Percentiles rank a stretch among this genome's conserved stretches.
These are phyloP conservation scores for Tylopilus felleus DNA, from an alignment of 768 basidiomycete genomes.

Conservation along the genomic window DNA sequence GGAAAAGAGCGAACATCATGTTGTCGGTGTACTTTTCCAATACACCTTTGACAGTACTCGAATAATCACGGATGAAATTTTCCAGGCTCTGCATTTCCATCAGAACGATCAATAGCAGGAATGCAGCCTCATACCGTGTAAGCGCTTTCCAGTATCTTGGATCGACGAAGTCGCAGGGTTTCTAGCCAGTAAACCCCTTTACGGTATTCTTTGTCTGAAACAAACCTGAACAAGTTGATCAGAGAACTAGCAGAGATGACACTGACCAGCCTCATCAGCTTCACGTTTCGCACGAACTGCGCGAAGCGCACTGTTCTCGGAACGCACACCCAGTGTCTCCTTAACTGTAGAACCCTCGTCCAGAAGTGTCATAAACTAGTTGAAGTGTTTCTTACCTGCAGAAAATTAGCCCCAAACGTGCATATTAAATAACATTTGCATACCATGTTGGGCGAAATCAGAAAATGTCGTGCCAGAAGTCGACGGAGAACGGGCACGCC, in stretches of 20 bases:
- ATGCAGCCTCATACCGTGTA: constrained; percentile 53
- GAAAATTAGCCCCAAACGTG: not conserved
- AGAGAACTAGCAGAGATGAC: not conserved
- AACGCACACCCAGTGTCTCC: constrained; percentile 53
- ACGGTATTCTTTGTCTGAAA: constrained; percentile 82
- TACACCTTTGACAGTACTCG: constrained; percentile 56
- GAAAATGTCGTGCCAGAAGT: constrained; percentile 78
- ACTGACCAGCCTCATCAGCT: constrained; percentile 82
- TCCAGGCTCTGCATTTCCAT: constrained; percentile 63
- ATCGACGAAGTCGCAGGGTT: constrained; percentile 75
- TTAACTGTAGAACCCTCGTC: constrained; percentile 71
- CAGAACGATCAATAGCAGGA: constrained; percentile 3
- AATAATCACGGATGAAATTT: constrained; percentile 71
- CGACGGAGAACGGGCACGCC: constrained; percentile 75
- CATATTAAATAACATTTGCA: not conserved
- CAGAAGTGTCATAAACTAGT: constrained; percentile 80
- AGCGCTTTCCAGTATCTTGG: constrained; percentile 79
- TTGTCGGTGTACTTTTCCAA: constrained; percentile 79
- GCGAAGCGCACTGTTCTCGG: constrained; percentile 64
- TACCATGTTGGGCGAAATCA: constrained; percentile 83
- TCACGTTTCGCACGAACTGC: constrained; percentile 84
- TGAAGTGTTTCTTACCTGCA: constrained; percentile 80
- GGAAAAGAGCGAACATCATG: constrained; percentile 44
- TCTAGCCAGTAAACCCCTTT: constrained; percentile 92
- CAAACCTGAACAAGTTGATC: not conserved